phyloP scores from a whole-genome alignment of 805 yeast genomes.

The Saccharomycopsis sp. region DNA sequence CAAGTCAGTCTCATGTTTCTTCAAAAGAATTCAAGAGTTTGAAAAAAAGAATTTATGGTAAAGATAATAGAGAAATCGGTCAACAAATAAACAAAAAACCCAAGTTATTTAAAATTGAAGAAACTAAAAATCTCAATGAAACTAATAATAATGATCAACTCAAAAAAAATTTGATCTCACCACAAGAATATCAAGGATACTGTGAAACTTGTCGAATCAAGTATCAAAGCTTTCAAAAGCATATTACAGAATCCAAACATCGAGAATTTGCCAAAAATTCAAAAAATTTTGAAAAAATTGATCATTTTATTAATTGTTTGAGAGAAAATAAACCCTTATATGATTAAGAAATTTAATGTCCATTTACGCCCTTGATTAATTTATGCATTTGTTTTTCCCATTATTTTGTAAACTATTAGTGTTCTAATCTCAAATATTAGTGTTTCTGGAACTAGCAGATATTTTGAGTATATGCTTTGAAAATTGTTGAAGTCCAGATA shows the following conservation, averaged over 20 bases:
- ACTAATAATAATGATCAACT: background rate
- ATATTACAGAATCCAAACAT: conserved; percentile 60
- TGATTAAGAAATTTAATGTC: no score
- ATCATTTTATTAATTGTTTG: conserved; percentile 42
- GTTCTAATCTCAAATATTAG: no score
- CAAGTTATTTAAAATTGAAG: no score
- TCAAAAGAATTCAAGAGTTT: conserved; percentile 40
- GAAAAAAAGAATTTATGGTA: conserved; percentile 31
- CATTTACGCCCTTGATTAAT: no score
- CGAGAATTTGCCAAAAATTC: conserved; percentile 66
- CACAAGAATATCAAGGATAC: conserved; percentile 37
- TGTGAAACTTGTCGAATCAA: conserved; percentile 90
- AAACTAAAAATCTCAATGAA: background rate
- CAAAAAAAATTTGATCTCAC: conserved; percentile 3
- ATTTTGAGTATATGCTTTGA: no score
- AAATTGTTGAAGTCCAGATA: no score
- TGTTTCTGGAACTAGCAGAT: no score
- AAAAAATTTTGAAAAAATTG: conserved; percentile 66
- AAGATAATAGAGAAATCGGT: background rate
- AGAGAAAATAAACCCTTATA: no score
- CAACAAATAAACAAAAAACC: conserved; percentile 1
- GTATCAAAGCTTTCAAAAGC: conserved; percentile 72
- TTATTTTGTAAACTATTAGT: no score
- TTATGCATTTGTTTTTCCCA: no score
- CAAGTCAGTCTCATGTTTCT: conserved; percentile 45